Percentiles rank a stretch among this genome's conserved stretches.
Evolutionary conservation across 1,139 yeast species (phyloP).

Genomic region (Yamadazyma sp.): DNA sequence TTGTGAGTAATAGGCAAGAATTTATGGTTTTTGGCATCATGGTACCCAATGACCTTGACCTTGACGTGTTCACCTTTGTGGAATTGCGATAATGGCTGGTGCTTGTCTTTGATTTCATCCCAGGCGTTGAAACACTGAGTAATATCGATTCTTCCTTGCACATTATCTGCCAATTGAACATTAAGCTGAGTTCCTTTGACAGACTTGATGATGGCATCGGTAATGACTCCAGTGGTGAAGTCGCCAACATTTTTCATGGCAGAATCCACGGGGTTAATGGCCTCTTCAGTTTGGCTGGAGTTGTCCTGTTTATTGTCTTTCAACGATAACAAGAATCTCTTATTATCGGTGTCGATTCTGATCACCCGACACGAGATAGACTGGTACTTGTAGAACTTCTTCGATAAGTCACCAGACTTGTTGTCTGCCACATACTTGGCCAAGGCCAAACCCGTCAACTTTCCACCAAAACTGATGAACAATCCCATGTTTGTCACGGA

Average conservation of each 20-base stretch:
- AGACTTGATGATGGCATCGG: constrained; percentile 61
- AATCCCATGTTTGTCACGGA: constrained; percentile 77
- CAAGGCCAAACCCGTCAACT: constrained; percentile 78
- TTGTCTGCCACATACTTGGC: constrained; percentile 69
- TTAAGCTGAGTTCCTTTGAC: constrained; percentile 75
- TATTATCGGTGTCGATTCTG: constrained; percentile 64
- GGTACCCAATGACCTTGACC: constrained; percentile 75
- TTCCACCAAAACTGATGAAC: constrained; percentile 80
- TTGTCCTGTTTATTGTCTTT: constrained; percentile 29
- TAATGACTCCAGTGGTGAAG: constrained; percentile 56
- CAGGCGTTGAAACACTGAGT: constrained; percentile 63
- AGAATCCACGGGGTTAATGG: constrained; percentile 61
- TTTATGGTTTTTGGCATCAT: constrained; percentile 68
- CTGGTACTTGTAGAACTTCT: constrained; percentile 61
- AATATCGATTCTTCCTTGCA: constrained; percentile 78
- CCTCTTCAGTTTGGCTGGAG: constrained; percentile 23
- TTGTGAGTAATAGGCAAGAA: constrained; percentile 70
- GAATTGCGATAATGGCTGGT: constrained; percentile 62
- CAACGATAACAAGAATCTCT: constrained; percentile 67
- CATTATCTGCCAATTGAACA: constrained; percentile 73
- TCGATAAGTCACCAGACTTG: constrained; percentile 54
- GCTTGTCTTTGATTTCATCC: constrained; percentile 56
- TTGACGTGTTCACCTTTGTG: constrained; percentile 56
- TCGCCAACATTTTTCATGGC: constrained; percentile 51
- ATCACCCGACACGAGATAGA: constrained; percentile 66